Evolutionary conservation across 108 stramenopile genomes (phyloP).

Genomic region (Cyclostephanos tholiformis): DNA sequence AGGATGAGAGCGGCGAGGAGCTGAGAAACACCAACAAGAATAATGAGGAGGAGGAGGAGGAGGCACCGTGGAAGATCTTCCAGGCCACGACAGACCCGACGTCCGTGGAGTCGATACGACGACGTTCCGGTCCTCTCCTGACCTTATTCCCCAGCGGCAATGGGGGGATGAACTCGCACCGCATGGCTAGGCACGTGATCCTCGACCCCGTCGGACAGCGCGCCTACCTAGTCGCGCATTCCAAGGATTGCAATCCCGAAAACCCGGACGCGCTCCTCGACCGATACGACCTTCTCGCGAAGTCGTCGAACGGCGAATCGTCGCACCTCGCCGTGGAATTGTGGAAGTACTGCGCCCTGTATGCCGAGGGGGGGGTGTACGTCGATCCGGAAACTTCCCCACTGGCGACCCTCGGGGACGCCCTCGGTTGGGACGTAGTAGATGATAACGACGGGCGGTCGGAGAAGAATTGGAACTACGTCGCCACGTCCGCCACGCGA

Average conservation of each 20-base stretch:
- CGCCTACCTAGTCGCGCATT: conserved; percentile 16
- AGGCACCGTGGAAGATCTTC: conserved; percentile 18
- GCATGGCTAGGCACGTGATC: conserved; percentile 19
- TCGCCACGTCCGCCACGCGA: conserved; percentile 10
- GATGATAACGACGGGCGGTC: too few species aligned
- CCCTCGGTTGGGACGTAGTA: conserved; percentile 11
- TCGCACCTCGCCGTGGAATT: conserved; percentile 66
- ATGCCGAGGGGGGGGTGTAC: conserved; percentile 55
- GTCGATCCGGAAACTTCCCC: conserved; percentile 60
- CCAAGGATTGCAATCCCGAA: conserved; percentile 6
- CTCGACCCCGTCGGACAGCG: conserved; percentile 18
- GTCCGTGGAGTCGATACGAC: not conserved
- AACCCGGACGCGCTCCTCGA: not conserved
- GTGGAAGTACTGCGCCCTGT: conserved; percentile 75
- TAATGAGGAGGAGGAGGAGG: not conserved
- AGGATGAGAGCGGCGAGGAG: not conserved
- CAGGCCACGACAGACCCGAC: conserved; percentile 3
- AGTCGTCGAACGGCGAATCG: not conserved
- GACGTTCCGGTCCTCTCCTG: conserved; percentile 20
- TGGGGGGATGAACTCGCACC: not conserved
- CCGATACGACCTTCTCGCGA: conserved; percentile 20
- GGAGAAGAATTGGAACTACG: conserved; percentile 25
- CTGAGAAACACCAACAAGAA: not conserved
- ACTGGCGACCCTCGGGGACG: conserved; percentile 41
- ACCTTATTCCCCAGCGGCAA: conserved; percentile 3